These are phyloP conservation scores for Chytriomyces confervae DNA, from an alignment of 192 early-diverging fungal genomes.

Conservation along the genomic window DNA sequence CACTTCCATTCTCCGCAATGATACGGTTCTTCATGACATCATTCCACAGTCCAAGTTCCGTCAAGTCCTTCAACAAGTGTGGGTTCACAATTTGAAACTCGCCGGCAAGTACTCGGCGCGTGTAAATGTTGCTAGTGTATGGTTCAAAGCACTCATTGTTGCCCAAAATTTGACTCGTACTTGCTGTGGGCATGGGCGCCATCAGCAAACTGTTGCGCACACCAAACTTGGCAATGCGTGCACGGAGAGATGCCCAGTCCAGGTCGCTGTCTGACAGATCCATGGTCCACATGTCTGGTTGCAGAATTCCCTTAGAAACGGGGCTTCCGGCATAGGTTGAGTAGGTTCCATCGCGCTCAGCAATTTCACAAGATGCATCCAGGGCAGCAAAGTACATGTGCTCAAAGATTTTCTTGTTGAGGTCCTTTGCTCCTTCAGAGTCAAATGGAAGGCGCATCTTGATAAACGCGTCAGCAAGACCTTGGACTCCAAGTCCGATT, in stretches of 20 bases:
- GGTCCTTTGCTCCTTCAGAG: constrained; percentile 75
- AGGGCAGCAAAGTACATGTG: constrained; percentile 95
- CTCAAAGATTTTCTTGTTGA: constrained; percentile 93
- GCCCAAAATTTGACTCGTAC: constrained; percentile 95
- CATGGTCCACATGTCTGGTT: constrained; percentile 94
- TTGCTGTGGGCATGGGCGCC: constrained; percentile 98
- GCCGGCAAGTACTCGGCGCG: constrained; percentile 91
- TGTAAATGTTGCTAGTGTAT: constrained; percentile 90
- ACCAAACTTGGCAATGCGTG: constrained; percentile 78
- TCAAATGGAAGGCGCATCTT: constrained; percentile 95
- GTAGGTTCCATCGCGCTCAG: constrained; percentile 79
- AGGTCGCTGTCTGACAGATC: constrained; percentile 68
- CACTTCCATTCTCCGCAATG: constrained; percentile 87
- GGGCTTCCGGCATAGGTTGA: constrained; percentile 88
- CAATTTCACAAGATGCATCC: constrained; percentile 90
- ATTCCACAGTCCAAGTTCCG: constrained; percentile 90
- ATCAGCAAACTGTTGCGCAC: constrained; percentile 93
- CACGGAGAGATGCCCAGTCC: constrained; percentile 86
- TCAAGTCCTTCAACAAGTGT: constrained; percentile 93
- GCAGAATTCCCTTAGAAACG: constrained; percentile 86
- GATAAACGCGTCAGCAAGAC: constrained; percentile 96
- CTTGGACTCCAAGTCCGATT: constrained; percentile 98
- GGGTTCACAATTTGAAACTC: constrained; percentile 99
- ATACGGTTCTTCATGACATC: constrained; percentile 93
- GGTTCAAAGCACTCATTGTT: constrained; percentile 96